Base-by-base conservation (phyloP, 352 stramenopile genomes). In the Globisporangium abappressorium region DNA sequence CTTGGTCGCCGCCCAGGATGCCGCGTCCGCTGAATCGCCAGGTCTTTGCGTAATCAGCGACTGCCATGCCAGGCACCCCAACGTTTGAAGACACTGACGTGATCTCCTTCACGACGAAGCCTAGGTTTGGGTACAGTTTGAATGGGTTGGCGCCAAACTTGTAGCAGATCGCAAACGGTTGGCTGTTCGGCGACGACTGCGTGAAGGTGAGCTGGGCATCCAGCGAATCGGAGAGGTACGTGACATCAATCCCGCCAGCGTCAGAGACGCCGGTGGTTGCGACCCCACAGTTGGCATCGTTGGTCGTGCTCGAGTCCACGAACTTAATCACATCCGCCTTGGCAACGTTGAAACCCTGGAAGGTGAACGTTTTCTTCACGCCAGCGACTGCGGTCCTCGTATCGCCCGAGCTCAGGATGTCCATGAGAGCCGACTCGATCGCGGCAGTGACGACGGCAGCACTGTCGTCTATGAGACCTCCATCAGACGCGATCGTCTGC, bases 141-240 rank as follows among this genome's bases (percentile, higher is more conserved):
- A 90, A 92, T 6, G 84, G 80, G 53, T 92, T 90, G 1, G 74
- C 66, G 0, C 84, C 84, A 53, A 90, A 89, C 46, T 92, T 90
- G 74, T 90, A 92, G 68, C 81, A 92, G 43, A 92, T 60, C 0
- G 62, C 64, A 38, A 92, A 92, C 18, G 80, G 71, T 5, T 76
- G 56, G 1, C 58, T 69, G 11, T 79, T 70, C 12, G 38, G 36
- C 3, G 79, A 90, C 1, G 81, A 78, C 55, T 89, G 75, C 0
- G 72, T 73, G 36, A 92, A 90, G 9, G 73, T 77, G 0, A 88
- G 28, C 0, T 68, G 55, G 2, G 78, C 55, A 46, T 67, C 65
- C 2, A 89, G 41, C 11, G 59, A 66, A 9, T 6, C 18, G 7
- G 65, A 56, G 8, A 76, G 56, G 0, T 82, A 68, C 30, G 75